A percentile compares a stretch with the other conserved stretches of the same genome.
phyloP scores from a whole-genome alignment of 2,329 filamentous ascomycete genomes.

The Blastomyces parvus region DNA sequence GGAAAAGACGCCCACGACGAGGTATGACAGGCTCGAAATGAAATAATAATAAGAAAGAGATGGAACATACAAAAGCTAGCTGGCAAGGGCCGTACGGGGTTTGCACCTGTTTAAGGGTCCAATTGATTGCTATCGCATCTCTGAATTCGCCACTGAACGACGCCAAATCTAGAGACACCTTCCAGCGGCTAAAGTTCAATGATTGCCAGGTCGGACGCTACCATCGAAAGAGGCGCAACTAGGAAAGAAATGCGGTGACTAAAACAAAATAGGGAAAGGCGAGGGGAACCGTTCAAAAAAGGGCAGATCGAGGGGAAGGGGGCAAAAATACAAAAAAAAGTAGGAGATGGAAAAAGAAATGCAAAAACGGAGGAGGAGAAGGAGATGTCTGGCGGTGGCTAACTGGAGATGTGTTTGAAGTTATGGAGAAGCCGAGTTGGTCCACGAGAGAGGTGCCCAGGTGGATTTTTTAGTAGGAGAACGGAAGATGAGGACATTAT shows the following conservation, averaged over 20 bases:
- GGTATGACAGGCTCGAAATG: constrained; percentile 7
- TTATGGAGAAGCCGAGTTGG: neutral
- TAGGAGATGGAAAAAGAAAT: constrained; percentile 5
- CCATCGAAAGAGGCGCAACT: constrained; percentile 8
- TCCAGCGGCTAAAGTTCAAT: constrained; percentile 9
- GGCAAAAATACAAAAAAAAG: neutral
- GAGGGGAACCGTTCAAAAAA: neutral
- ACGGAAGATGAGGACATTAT: neutral
- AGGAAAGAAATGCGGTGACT: constrained; percentile 2
- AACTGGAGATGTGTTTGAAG: neutral
- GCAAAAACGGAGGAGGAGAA: neutral
- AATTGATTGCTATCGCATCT: constrained; percentile 5
- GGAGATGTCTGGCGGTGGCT: neutral
- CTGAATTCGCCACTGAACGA: constrained; percentile 1
- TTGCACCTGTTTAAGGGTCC: neutral
- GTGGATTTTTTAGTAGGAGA: neutral
- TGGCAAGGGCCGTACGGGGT: neutral
- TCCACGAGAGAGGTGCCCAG: neutral
- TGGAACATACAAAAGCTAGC: constrained; percentile 5
- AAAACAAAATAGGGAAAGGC: constrained; percentile 2
- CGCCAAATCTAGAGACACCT: constrained; percentile 3
- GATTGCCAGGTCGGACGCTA: constrained; percentile 5
- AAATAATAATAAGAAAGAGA: constrained; percentile 4
- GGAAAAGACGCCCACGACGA: constrained; percentile 1
- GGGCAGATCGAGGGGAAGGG: neutral